Conservation (phyloP, 192 early-diverging fungal species). For the Pecoramyces ruminantium region DNA sequence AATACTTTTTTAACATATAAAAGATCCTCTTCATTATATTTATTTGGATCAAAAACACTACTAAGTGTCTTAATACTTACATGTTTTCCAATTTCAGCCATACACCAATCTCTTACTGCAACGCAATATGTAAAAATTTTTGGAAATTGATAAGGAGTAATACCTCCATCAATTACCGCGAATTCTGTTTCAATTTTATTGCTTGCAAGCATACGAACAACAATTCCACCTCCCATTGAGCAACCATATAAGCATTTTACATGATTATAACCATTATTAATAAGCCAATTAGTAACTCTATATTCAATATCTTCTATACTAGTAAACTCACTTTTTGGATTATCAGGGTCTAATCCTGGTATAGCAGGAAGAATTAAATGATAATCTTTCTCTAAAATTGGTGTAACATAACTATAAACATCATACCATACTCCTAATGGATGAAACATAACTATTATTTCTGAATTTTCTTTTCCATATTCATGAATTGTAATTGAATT, state of each 20-base stretch:
- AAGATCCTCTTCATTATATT: background rate
- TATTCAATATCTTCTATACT: background rate
- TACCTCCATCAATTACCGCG: background rate
- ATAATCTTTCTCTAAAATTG: background rate
- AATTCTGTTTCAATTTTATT: background rate
- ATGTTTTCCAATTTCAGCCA: background rate
- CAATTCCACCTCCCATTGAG: background rate
- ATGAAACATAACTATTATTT: background rate
- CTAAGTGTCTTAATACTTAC: background rate
- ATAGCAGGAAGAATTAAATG: background rate
- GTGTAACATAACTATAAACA: background rate
- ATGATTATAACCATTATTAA: background rate
- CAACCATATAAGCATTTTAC: background rate
- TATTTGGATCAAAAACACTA: background rate
- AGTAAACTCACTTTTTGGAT: background rate
- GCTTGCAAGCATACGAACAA: background rate
- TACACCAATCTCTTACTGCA: background rate
- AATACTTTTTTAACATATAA: background rate
- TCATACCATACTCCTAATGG: background rate
- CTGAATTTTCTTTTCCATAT: background rate
- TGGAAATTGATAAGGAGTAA: background rate
- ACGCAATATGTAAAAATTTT: background rate
- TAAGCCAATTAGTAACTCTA: background rate
- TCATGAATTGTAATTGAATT: background rate
- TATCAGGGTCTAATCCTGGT: background rate